Conservation (phyloP, 768 basidiomycete species). For the Collybia nuda region DNA sequence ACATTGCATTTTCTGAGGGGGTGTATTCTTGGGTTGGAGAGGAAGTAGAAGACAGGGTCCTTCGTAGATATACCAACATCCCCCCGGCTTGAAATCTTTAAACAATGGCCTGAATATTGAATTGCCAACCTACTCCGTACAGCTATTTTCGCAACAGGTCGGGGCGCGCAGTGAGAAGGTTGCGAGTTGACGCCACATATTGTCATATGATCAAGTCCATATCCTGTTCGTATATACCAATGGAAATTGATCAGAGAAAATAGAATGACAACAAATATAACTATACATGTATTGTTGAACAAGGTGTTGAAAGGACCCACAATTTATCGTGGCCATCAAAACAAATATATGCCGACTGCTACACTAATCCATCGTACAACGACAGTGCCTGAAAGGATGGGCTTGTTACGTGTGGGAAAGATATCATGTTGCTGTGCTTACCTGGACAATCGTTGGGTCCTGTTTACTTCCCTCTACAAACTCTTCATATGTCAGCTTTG, state of each 20-base stretch:
- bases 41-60: constrained; percentile 76
- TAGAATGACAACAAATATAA: background rate
- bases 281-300: background rate
- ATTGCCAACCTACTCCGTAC: constrained; percentile 19
- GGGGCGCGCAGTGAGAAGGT: constrained; percentile 11
- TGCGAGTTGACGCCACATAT: background rate
- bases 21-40: constrained; percentile 82
- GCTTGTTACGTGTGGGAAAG: background rate
- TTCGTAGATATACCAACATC: constrained; percentile 74
- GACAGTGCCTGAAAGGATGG: constrained; percentile 71
- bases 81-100: constrained; percentile 12
- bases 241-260: background rate
- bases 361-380: constrained; percentile 93
- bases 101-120: background rate
- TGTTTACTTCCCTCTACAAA: constrained; percentile 99
- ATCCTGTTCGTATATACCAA: background rate
- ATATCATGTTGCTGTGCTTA: constrained; percentile 22
- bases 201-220: background rate
- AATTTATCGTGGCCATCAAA: background rate
- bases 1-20: constrained; percentile 88
- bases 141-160: constrained; percentile 21
- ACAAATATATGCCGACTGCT: constrained; percentile 17
- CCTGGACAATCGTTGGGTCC: constrained; percentile 99
- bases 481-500: constrained; percentile 91
- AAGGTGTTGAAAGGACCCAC: background rate